These are phyloP conservation scores for Fusarium sp. DNA, from an alignment of 2,329 filamentous ascomycete species.

Conservation along the genomic window DNA sequence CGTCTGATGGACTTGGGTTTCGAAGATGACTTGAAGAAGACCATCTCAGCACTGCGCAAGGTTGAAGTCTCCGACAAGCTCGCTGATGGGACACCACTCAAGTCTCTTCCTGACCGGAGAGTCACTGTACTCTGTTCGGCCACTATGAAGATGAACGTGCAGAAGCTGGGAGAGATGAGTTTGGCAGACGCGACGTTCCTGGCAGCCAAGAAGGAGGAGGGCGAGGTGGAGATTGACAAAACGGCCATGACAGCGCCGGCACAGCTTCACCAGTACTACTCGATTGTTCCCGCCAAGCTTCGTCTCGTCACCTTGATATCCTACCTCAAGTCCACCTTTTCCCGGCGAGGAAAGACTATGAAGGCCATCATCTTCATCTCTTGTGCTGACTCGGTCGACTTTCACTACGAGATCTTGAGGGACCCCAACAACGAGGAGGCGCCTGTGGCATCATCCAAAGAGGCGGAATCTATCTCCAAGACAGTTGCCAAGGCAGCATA, in stretches of 20 bases:
- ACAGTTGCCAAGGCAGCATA: slow-evolving; percentile 75
- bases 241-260: slow-evolving; percentile 79
- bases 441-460: slow-evolving; percentile 44
- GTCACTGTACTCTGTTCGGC: slow-evolving; percentile 93
- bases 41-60: slow-evolving; percentile 79
- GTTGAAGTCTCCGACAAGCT: slow-evolving; percentile 66
- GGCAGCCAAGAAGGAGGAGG: slow-evolving; percentile 66
- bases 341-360: slow-evolving; percentile 88
- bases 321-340: slow-evolving; percentile 85
- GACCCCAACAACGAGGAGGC: slow-evolving; percentile 46
- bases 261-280: slow-evolving; percentile 91
- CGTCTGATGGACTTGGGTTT: slow-evolving; percentile 98
- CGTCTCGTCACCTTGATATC: slow-evolving; percentile 87
- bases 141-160: slow-evolving; percentile 97
- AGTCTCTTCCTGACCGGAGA: slow-evolving; percentile 74
- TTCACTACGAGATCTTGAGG: slow-evolving; percentile 86
- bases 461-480: slow-evolving; percentile 54
- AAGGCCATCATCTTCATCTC: slow-evolving; percentile 97
- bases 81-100: slow-evolving; percentile 64
- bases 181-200: slow-evolving; percentile 91
- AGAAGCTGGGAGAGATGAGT: slow-evolving; percentile 92
- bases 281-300: slow-evolving; percentile 86
- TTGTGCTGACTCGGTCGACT: slow-evolving; percentile 95
- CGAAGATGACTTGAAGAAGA: slow-evolving; percentile 88
- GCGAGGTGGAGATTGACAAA: slow-evolving; percentile 56